Conservation (phyloP, 768 basidiomycete species). For the Tylopilus felleus region DNA sequence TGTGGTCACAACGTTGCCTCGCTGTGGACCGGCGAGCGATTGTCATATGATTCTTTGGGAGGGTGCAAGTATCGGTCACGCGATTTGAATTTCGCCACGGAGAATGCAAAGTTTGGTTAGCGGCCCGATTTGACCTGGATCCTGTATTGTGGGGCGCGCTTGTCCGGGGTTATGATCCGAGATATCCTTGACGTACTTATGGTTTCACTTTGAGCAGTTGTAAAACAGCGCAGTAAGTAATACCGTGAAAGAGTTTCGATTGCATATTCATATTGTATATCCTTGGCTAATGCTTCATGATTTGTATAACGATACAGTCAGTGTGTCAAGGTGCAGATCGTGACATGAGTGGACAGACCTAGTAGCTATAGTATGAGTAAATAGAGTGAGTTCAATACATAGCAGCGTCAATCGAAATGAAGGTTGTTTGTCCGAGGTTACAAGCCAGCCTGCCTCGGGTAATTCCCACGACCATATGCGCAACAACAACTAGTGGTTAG, state of each 20-base stretch:
- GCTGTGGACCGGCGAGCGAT: neutral
- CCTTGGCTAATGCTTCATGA: neutral
- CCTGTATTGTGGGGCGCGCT: neutral
- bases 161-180: neutral
- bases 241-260: neutral
- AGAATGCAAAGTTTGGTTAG: neutral
- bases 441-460: neutral
- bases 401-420: neutral
- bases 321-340: neutral
- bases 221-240: neutral
- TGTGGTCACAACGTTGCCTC: neutral
- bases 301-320: constrained; percentile 3
- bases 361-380: neutral
- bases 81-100: constrained; percentile 5
- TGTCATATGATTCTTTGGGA: neutral
- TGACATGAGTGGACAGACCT: constrained; percentile 1
- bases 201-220: neutral
- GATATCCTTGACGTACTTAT: neutral
- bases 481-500: too few relatives aligned
- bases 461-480: neutral
- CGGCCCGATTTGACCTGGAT: neutral
- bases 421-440: neutral
- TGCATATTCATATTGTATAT: neutral
- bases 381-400: neutral
- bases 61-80: constrained; percentile 5